Percentiles rank a stretch among this genome's conserved stretches.
Evolutionary conservation across 2,329 filamentous ascomycete species (phyloP).

Genomic region (Alternaria arbusti): DNA sequence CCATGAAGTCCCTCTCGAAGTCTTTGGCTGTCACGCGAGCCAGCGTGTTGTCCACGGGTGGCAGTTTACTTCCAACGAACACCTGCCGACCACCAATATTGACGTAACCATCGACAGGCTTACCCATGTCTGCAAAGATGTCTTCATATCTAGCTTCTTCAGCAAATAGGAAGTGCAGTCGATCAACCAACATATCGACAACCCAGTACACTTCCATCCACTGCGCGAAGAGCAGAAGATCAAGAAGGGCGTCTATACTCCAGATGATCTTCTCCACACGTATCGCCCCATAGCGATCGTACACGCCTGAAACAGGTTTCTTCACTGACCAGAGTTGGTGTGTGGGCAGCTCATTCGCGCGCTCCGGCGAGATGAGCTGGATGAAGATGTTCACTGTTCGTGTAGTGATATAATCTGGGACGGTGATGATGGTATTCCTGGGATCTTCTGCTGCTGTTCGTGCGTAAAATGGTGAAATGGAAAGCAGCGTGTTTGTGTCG

Average conservation of each 20-base stretch:
- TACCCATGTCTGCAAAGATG: not conserved
- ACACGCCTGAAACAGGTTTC: not conserved
- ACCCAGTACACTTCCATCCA: not conserved
- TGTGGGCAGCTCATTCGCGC: not conserved
- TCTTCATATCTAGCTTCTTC: not conserved
- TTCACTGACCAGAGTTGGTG: conserved; percentile 7
- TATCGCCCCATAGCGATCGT: not conserved
- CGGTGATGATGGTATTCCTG: not conserved
- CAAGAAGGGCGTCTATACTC: not conserved
- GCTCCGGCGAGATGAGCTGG: conserved; percentile 1
- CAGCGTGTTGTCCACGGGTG: not conserved
- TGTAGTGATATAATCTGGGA: not conserved
- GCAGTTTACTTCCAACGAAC: not conserved
- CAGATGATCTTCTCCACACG: not conserved
- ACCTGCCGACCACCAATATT: not conserved
- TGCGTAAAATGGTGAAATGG: not conserved
- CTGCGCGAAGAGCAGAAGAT: not conserved
- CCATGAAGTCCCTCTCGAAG: not conserved
- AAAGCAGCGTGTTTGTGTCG: not conserved
- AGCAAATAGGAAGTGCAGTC: not conserved
- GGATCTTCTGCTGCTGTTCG: not conserved
- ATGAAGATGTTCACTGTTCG: conserved; percentile 5
- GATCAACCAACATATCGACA: not conserved
- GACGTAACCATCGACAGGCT: not conserved
- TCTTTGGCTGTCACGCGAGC: not conserved